Conservation (phyloP, 2,329 filamentous ascomycete genomes). For the Neofusicoccum kwambonambiense region DNA sequence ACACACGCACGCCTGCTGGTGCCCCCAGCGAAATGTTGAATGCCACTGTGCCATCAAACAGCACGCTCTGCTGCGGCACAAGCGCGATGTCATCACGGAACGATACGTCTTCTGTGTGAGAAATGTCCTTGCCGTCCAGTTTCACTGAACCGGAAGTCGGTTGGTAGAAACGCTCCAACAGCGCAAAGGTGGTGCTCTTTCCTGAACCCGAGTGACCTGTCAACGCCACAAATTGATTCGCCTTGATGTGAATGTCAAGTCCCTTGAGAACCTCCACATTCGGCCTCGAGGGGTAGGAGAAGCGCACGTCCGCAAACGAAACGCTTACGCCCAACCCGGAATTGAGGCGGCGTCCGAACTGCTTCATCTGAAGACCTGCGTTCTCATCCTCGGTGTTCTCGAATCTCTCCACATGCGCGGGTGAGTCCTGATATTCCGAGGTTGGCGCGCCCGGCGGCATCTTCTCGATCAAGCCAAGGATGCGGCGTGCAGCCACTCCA, state of each 20-base stretch:
- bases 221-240: slow-evolving; percentile 62
- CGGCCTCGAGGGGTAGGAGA: slow-evolving; percentile 66
- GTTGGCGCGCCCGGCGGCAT: not conserved
- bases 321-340: slow-evolving; percentile 39
- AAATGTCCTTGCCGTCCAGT: slow-evolving; percentile 50
- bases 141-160: slow-evolving; percentile 51
- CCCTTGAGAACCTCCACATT: slow-evolving; percentile 57
- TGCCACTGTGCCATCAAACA: slow-evolving; percentile 49
- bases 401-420: not conserved
- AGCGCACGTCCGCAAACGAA: slow-evolving; percentile 59
- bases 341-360: slow-evolving; percentile 14
- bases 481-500: slow-evolving; percentile 58
- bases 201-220: slow-evolving; percentile 66
- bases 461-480: slow-evolving; percentile 41
- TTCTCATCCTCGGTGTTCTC: not conserved
- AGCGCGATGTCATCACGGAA: slow-evolving; percentile 39
- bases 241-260: slow-evolving; percentile 56
- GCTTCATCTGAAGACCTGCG: slow-evolving; percentile 13
- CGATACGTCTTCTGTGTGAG: not conserved
- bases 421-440: slow-evolving; percentile 21
- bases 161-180: slow-evolving; percentile 56
- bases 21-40: slow-evolving; percentile 50
- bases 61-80: slow-evolving; percentile 48
- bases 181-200: slow-evolving; percentile 62
- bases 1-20: slow-evolving; percentile 54